Conservation (phyloP, 169 alveolate genomes). For the Babesia caballi region DNA sequence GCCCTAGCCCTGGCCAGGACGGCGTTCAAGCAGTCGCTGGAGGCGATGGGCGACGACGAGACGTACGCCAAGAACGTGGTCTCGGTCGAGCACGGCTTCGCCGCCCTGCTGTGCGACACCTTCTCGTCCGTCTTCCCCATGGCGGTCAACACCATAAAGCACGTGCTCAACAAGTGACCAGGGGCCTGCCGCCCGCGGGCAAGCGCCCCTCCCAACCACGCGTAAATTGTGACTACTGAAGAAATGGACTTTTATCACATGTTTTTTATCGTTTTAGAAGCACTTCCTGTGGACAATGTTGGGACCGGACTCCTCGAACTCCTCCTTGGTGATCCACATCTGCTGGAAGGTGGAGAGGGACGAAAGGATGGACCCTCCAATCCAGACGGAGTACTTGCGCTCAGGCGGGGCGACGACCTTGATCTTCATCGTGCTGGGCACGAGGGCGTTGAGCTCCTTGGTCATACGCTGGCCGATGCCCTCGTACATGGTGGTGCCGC, state of each 20-base stretch:
- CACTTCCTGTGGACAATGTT: constrained; percentile 97
- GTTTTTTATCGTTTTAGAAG: constrained; percentile 72
- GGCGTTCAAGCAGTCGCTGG: constrained; percentile 51
- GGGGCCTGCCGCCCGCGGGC: not conserved
- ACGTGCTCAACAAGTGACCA: not conserved
- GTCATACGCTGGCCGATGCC: constrained; percentile 96
- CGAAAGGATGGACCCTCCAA: constrained; percentile 97
- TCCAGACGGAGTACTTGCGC: constrained; percentile 97
- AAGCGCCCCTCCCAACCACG: not conserved
- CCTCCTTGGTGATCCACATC: constrained; percentile 98
- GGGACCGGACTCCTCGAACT: constrained; percentile 98
- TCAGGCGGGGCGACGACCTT: constrained; percentile 99
- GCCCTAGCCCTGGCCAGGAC: constrained; percentile 23
- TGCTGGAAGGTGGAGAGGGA: constrained; percentile 95
- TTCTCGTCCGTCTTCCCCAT: constrained; percentile 54
- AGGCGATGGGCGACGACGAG: constrained; percentile 62
- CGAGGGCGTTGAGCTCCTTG: constrained; percentile 93
- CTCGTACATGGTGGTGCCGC: constrained; percentile 96
- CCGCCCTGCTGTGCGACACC: constrained; percentile 56
- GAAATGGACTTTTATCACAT: not conserved
- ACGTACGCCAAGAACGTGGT: constrained; percentile 51
- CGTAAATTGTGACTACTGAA: not conserved
- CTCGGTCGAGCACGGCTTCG: constrained; percentile 49
- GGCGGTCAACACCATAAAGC: constrained; percentile 15
- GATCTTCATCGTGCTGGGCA: constrained; percentile 95